phyloP scores from a whole-genome alignment of 2,329 filamentous ascomycete species.

The Colletotrichum plurivorum region DNA sequence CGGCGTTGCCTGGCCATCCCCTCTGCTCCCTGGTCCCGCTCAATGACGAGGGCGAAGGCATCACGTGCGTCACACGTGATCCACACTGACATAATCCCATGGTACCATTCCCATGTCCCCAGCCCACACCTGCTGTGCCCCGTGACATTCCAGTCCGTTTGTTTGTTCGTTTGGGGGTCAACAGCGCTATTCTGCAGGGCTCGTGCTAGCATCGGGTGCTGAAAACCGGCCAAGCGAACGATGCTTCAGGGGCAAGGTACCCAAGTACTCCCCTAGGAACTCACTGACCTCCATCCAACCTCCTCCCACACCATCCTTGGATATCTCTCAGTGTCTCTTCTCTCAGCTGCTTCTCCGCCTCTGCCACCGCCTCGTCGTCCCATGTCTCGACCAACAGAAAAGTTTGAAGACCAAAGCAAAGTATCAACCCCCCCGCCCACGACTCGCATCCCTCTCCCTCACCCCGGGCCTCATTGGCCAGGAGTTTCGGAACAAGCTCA shows the following conservation, averaged over 20 bases:
- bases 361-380: conserved; percentile 27
- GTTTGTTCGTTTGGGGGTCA: neutral
- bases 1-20: neutral
- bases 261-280: conserved; percentile 10
- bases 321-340: too few species aligned
- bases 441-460: conserved; percentile 17
- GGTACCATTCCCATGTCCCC: neutral
- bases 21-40: neutral
- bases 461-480: conserved; percentile 21
- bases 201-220: conserved; percentile 29
- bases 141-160: neutral
- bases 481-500: conserved; percentile 25
- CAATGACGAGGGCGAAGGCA: neutral
- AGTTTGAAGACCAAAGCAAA: neutral
- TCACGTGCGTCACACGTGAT: conserved; percentile 38
- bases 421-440: conserved; percentile 17
- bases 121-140: neutral
- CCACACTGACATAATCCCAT: conserved; percentile 16
- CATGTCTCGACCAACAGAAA: conserved; percentile 18
- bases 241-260: conserved; percentile 30
- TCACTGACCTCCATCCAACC: too few species aligned
- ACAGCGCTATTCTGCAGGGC: conserved; percentile 28
- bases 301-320: too few species aligned
- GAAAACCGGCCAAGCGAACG: conserved; percentile 4
- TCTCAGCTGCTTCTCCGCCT: conserved; percentile 1